Base-by-base conservation (phyloP, 805 yeast genomes). In the Ogataea wickerhamii region DNA sequence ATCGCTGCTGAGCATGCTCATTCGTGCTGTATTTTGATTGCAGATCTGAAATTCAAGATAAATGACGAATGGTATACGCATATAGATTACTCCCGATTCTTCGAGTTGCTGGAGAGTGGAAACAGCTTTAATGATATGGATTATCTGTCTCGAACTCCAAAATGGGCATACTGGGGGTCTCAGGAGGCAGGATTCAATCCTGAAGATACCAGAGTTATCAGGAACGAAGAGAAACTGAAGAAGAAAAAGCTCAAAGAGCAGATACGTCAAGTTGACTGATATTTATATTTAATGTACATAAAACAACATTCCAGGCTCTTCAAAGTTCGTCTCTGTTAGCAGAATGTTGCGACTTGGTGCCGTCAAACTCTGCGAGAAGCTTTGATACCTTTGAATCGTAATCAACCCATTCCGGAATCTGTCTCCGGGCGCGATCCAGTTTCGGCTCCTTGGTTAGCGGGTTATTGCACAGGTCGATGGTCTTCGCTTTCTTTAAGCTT, bases 1-100 rank as follows among this genome's bases (percentile, higher is more conserved):
- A 68, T 88, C 41, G 96, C 96, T 8, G 95, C 96, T 0, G 96
- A 89, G 60, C 97, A 88, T 60, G 95, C 96, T 0, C 97, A 88
- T 58, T 83, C 95, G 2, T 89, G 96, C 64, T 89, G 96, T 66
- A 82, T 89, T 14, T 68, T 88, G 48, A 76, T 89, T 51, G 96
- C 95, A 0, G 82, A 82, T 47, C 69, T 68, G 27, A 77, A 79
- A 52, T 88, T 87, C 69, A 69, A 76, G 45, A 78, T 80, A 41
- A 62, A 82, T 55, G 81, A 74, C 23, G 76, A 72, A 48, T 88
- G 97, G 97, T 73, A 77, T 59, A 88, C 97, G 1, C 96, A 88
- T 58, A 88, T 88, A 38, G 83, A 88, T 60, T 89, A 88, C 57
- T 73, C 76, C 4, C 77, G 67, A 43, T 88, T 82, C 58, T 89